Base-by-base conservation (phyloP, 169 alveolate genomes). In the Cryptosporidium felis region DNA sequence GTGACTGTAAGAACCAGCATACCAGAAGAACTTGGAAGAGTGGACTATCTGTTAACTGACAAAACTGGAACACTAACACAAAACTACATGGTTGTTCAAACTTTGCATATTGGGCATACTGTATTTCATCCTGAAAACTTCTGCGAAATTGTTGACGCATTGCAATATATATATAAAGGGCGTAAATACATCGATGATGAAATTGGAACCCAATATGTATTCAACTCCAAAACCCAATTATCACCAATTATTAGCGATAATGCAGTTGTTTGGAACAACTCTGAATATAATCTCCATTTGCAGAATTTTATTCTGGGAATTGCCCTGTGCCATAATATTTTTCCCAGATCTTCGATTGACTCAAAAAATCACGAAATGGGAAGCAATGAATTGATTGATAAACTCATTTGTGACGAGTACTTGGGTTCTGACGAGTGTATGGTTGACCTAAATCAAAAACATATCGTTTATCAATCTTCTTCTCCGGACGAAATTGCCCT, bases 21-120 rank as follows among this genome's bases (percentile, higher is more conserved):
- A 42, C 98, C 99, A 9, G 99, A 98, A 94, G 99, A 98, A 80
- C 93, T 98, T 44, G 99, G 99, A 23, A 91, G 98, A 38, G 93
- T 98, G n/a, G 95, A 94, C 38, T 96, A 93, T 89, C 89, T 98
- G 32, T 91, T 98, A 51, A 91, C 98, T 4, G 99, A 98, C 82
- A 98, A 98, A 92, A 98, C 99, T 5, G 99, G 99, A 18, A 98
- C 99, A 9, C 90, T 98, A 62, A 98, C 99, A 18, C 95, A 96
- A 88, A 98, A 98, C 89, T 98, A 96, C 53, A 97, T 98, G 99
- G 91, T 94, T 1, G 93, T 95, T 56, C 94, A 95, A 62, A 92
- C 91, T 34, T 60, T 94, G 5, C 92, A 92, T 5, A 61, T 92
- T 41, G 90, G 90, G 6, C 38, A 46, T 47, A 53, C 80, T 16